Percentiles rank a stretch among this genome's conserved stretches.
Evolutionary conservation across 2,329 filamentous ascomycete genomes (phyloP).

Genomic region (Scleromitrula shiraiana): DNA sequence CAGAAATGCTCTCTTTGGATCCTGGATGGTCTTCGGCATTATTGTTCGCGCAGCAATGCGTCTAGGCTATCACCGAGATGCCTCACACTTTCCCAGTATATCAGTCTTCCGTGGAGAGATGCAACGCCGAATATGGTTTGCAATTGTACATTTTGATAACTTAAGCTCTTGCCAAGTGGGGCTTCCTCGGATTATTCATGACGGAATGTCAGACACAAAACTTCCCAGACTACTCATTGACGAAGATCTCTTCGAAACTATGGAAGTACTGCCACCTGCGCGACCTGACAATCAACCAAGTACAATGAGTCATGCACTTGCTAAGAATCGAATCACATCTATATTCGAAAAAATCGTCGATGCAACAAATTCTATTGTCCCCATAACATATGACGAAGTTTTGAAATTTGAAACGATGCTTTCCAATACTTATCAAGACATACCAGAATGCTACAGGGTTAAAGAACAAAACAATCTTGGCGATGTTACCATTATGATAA

Average conservation of each 20-base stretch:
- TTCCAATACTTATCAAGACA: conserved; percentile 35
- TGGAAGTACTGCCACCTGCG: conserved; percentile 44
- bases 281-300: conserved; percentile 50
- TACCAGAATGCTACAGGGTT: conserved; percentile 42
- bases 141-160: conserved; percentile 50
- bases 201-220: conserved; percentile 53
- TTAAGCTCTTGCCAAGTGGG: conserved; percentile 61
- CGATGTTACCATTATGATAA: conserved; percentile 37
- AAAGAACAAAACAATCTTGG: conserved; percentile 41
- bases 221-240: conserved; percentile 56
- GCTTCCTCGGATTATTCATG: conserved; percentile 57
- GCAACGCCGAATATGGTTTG: conserved; percentile 50
- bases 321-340: conserved; percentile 40
- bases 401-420: conserved; percentile 41
- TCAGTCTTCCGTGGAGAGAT: conserved; percentile 51
- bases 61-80: conserved; percentile 50
- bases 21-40: conserved; percentile 44
- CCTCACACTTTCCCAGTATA: conserved; percentile 39
- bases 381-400: conserved; percentile 42
- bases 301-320: conserved; percentile 43
- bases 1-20: conserved; percentile 44
- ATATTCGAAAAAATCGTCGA: conserved; percentile 46
- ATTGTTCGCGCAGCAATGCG: conserved; percentile 47
- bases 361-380: conserved; percentile 40
- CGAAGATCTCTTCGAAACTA: conserved; percentile 53